phyloP scores from a whole-genome alignment of 495 filamentous ascomycete species.

The Lindgomyces ingoldianus region DNA sequence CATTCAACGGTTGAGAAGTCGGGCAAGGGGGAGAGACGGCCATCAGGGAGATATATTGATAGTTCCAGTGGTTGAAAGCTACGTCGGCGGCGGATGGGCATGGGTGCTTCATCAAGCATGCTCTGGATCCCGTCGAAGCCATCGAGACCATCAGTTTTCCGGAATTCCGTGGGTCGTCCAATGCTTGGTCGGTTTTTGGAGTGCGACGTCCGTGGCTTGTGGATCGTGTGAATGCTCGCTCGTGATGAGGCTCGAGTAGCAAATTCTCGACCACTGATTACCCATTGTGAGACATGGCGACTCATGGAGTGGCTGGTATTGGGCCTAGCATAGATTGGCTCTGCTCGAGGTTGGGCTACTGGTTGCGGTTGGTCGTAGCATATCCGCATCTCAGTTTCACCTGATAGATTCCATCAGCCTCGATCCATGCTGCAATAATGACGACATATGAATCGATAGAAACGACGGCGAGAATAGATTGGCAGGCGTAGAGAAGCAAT shows the following conservation, averaged over 20 bases:
- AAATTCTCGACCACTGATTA: conserved; percentile 29
- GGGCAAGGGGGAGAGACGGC: conserved; percentile 65
- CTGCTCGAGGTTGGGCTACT: conserved; percentile 26
- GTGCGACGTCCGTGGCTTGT: conserved; percentile 26
- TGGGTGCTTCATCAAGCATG: conserved; percentile 32
- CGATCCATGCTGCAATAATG: neutral
- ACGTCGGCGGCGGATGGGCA: conserved; percentile 33
- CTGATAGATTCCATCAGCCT: conserved; percentile 16
- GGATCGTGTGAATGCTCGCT: conserved; percentile 22
- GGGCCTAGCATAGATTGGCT: conserved; percentile 24
- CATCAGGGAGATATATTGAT: conserved; percentile 67
- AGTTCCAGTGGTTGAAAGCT: conserved; percentile 72
- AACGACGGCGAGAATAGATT: conserved; percentile 16
- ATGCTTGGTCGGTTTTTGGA: conserved; percentile 34
- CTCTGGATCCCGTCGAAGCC: conserved; percentile 22
- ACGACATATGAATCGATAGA: conserved; percentile 11
- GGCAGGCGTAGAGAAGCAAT: neutral
- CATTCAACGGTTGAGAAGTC: conserved; percentile 44
- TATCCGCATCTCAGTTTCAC: conserved; percentile 31
- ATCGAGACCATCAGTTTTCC: conserved; percentile 27
- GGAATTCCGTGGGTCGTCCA: conserved; percentile 32
- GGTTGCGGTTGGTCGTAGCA: conserved; percentile 37
- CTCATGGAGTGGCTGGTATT: conserved; percentile 34
- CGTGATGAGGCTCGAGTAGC: conserved; percentile 36
- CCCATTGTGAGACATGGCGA: conserved; percentile 36